Conservation (phyloP, 139 green algal genomes). For the Closterium sp. region DNA sequence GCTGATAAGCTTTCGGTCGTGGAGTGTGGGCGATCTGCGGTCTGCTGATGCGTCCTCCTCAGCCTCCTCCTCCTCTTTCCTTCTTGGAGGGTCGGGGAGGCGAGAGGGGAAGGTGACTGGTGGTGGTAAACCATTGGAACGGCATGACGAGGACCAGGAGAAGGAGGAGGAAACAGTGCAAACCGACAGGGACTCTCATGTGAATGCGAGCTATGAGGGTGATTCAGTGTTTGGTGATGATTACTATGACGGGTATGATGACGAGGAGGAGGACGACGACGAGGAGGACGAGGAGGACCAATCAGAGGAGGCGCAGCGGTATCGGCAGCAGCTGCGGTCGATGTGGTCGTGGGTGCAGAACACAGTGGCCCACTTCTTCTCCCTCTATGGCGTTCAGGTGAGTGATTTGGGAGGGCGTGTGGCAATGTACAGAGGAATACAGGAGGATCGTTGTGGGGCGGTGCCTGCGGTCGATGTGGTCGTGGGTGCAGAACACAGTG, state of each 20-base stretch:
- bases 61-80: not conserved
- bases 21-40: not conserved
- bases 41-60: not conserved
- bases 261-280: not conserved
- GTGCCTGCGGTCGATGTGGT: too few relatives aligned
- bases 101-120: not conserved
- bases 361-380: not conserved
- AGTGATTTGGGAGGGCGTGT: too few relatives aligned
- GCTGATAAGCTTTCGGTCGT: not conserved
- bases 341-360: not conserved
- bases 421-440: too few relatives aligned
- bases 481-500: too few relatives aligned
- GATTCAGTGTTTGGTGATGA: not conserved
- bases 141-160: not conserved
- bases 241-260: not conserved
- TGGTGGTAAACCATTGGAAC: not conserved
- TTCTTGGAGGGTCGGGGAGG: not conserved
- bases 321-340: not conserved
- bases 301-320: not conserved
- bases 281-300: not conserved
- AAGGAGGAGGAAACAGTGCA: not conserved
- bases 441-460: too few relatives aligned
- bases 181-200: not conserved
- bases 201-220: not conserved
- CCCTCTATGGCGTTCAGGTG: not conserved